Evolutionary conservation across 345 rosid genomes (phyloP), one percentile per base, ranked within the genome.

Genomic region (Gossypioides kirkii): DNA sequence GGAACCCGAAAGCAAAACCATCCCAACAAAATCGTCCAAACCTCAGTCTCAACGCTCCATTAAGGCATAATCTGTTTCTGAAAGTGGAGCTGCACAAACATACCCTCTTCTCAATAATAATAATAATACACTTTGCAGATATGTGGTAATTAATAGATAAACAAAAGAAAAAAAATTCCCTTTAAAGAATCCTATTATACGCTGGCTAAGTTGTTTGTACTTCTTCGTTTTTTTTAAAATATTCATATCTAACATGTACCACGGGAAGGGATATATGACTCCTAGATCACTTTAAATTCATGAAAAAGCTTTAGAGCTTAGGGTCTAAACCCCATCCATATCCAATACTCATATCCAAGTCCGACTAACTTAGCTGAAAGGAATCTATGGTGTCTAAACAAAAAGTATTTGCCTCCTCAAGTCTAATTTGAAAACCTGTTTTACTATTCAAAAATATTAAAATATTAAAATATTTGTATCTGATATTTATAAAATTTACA

Each of bases 21-120:
- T 70, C 77, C 69, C 36, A 76, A 16, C 16, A 62, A 23, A 26
- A 43, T 10, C 47, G 58, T 56, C 72, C 12, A 61, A 68, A 76
- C 50, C 52, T 60, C 38, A 53, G 45, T 74, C 66, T 86, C 83
- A 91, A 42, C 84, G 88, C 70, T 91, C 93, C 93, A 91, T 87
- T 80, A 87, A 77, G 32, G 97, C 97, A 2, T 84, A 79, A 78
- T 91, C 97, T 2, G 91, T 91, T 83, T 91, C 97, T 55, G 97
- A 89, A 8, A 91, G 76, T 61, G 97, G 97, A 81, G 97, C 97
- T 91, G 86, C 89, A 80, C 69, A 64, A 78, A 41, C 28, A 49
- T 46, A 73, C 70, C 46, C 53, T 61, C 52, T 64, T 62, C 38
- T 32, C 5, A 32, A 32, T 4, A 32, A 32, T 32, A 32, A 28